phyloP scores from a whole-genome alignment of 345 rosid species.

The Moricandia moricandioides region DNA sequence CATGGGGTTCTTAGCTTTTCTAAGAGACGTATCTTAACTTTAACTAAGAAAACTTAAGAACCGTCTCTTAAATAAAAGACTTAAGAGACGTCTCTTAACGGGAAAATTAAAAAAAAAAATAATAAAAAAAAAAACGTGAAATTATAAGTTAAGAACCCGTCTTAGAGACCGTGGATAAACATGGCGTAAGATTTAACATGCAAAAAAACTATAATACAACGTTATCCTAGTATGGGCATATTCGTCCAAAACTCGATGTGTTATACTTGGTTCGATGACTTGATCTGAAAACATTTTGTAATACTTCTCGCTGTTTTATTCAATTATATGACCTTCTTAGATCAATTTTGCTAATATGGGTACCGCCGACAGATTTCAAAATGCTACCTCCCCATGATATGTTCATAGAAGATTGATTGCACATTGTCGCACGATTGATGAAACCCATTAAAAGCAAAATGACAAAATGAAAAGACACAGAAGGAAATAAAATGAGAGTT shows the following conservation, averaged over 20 bases:
- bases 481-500: conserved; percentile 27
- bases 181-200: background rate
- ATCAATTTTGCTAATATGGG: background rate
- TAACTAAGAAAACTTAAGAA: too few relatives aligned
- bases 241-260: background rate
- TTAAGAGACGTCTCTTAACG: too few relatives aligned
- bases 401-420: conserved; percentile 14
- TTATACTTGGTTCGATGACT: background rate
- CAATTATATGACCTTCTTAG: background rate
- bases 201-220: background rate
- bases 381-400: background rate
- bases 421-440: conserved; percentile 24
- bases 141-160: too few relatives aligned
- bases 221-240: background rate
- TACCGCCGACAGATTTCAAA: conserved; percentile 4
- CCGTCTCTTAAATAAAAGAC: too few relatives aligned
- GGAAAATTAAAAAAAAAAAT: too few relatives aligned
- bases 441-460: conserved; percentile 21
- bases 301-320: background rate
- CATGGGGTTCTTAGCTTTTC: too few relatives aligned
- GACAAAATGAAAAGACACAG: conserved; percentile 27
- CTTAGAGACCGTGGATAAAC: too few relatives aligned
- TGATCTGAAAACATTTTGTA: background rate
- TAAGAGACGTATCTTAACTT: too few relatives aligned
- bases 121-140: too few relatives aligned